Conservation (phyloP, 2,329 filamentous ascomycete genomes). For the Ilyonectria robusta region DNA sequence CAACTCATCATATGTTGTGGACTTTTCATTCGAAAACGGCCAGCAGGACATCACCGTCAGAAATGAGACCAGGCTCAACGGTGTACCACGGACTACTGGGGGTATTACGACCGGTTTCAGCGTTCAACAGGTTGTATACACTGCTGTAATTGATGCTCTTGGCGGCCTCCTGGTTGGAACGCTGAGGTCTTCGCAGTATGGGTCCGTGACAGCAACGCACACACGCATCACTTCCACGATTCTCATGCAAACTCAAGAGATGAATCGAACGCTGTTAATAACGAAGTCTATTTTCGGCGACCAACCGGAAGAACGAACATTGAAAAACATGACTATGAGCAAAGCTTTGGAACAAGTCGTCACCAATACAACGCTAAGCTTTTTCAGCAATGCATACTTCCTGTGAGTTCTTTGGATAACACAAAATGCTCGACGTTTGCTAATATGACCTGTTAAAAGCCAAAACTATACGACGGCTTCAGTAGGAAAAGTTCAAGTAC, state of each 20-base stretch:
- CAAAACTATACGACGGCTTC: constrained; percentile 23
- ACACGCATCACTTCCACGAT: constrained; percentile 22
- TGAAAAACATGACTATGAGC: constrained; percentile 5
- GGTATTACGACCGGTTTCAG: no score
- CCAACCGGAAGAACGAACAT: accelerated
- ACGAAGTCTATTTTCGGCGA: no score
- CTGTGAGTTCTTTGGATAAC: constrained; percentile 15
- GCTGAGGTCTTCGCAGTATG: background rate
- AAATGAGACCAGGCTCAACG: background rate
- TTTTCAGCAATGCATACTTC: constrained; percentile 7
- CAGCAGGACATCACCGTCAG: background rate
- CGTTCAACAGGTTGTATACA: no score
- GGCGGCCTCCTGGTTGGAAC: constrained; percentile 19
- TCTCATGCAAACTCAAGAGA: constrained; percentile 28
- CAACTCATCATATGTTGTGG: constrained; percentile 14
- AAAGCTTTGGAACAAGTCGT: constrained; percentile 21
- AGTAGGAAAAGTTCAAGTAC: background rate
- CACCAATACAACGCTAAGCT: constrained; percentile 11
- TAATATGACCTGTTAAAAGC: no score
- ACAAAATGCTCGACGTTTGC: no score
- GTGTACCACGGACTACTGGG: no score
- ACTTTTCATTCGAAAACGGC: constrained; percentile 22
- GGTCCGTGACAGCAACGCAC: background rate
- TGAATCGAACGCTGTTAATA: no score
- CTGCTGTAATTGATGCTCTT: no score